Base-by-base conservation (phyloP, 2,329 filamentous ascomycete genomes). In the Neospermospora avenae region DNA sequence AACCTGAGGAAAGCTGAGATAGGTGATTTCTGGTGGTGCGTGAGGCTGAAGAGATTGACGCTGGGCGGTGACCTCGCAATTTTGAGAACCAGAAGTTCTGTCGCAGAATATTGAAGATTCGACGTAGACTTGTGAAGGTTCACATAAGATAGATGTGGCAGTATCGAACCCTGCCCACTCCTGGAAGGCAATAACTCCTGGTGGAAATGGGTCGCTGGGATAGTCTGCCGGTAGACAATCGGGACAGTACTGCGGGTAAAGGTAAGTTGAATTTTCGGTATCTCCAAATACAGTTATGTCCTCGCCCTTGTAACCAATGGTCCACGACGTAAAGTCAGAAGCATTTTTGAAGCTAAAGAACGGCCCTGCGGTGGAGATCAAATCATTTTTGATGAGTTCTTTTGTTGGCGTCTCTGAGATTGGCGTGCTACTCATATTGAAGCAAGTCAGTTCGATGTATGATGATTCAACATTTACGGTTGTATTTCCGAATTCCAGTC, bases 381-480 rank as follows among this genome's bases (percentile, higher is more conserved):
- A 35, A 44, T 59, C 56, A 11, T 31, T 58, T 22, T 55, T 57
- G 20, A 59, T 45, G 25, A 49, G 31, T 48, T 37, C 48, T 3
- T 51, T 51, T 16, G 48, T 51, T 37, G 48, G 18, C 20, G 31
- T 51, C 48, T 51, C 48, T 34, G 35, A 39, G 7, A 58, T 61
- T 44, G 54, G 48, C 3, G 28, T 25, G 3, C 49, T 60, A 45
- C 41, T 57, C 24, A 63, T 58, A 39, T 65, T 65, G 14, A 41
- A 45, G 51, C 66, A 69, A 4, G 58, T 52, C 20, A 68, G 39
- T 48, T 68, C 59, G 1, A 66, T 57, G 42, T 68, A 67, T 3
- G 62, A 62, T 4, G 67, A 69, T 55, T 68, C 67, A 25, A 67
- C 42, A 18, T 45, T 62, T 4, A 69, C 51, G 11, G 63, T 65